These are phyloP conservation scores for Trypanosoma caninum DNA, from an alignment of 208 protist genomes.

Conservation along the genomic window DNA sequence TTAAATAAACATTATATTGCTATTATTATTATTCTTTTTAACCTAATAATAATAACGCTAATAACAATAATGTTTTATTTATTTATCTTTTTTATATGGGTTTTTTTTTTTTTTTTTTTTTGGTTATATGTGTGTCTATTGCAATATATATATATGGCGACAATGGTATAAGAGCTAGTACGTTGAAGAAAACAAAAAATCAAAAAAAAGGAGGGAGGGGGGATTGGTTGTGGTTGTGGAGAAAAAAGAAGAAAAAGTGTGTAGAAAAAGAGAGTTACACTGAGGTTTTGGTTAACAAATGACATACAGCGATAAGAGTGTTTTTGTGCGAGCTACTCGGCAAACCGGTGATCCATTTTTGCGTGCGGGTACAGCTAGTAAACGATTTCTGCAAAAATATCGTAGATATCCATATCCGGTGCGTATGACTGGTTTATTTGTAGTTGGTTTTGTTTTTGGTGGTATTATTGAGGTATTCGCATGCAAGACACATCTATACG, in stretches of 20 bases:
- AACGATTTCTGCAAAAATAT: constrained; percentile 45
- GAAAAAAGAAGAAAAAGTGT: constrained; percentile 11
- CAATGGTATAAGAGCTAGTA: constrained; percentile 2
- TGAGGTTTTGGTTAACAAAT: constrained; percentile 10
- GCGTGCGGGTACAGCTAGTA: constrained; percentile 41
- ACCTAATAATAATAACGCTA: too few relatives aligned
- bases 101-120: constrained; percentile 18
- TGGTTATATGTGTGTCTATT: too few relatives aligned
- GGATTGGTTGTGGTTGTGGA: not conserved
- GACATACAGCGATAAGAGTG: constrained; percentile 12
- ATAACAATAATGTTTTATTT: too few relatives aligned
- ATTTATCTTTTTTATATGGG: not conserved
- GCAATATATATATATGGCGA: not conserved
- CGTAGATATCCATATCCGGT: constrained; percentile 52
- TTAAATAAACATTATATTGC: too few relatives aligned
- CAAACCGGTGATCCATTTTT: constrained; percentile 43
- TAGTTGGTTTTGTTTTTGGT: constrained; percentile 53
- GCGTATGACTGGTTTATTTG: constrained; percentile 55
- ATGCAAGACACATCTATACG: constrained; percentile 79
- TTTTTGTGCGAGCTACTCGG: constrained; percentile 17
- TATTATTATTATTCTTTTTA: too few relatives aligned
- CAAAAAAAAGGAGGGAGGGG: constrained; percentile 5
- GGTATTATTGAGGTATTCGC: constrained; percentile 69
- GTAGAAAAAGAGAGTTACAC: not conserved
- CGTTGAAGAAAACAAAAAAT: constrained; percentile 3